phyloP scores from a whole-genome alignment of 176 grass and related monocot species.

The Oryza brachyantha region DNA sequence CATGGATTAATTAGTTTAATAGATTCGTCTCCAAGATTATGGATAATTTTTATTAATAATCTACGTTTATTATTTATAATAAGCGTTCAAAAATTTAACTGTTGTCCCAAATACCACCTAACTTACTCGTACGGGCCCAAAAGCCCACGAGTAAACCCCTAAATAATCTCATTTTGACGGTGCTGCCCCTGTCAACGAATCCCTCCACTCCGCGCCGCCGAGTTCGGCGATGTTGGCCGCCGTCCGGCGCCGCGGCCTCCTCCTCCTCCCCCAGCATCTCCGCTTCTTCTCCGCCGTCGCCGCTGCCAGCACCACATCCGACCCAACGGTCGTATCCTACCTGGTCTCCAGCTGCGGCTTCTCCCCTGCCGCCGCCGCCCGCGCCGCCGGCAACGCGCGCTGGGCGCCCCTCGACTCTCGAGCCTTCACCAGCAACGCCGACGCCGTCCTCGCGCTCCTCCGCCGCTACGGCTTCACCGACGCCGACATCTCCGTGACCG shows the following conservation, averaged over 20 bases:
- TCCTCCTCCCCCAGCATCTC: not conserved
- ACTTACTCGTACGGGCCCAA: too few relatives aligned
- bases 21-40: too few relatives aligned
- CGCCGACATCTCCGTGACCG: conserved; percentile 9
- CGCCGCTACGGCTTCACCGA: conserved; percentile 33
- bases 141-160: not conserved
- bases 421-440: conserved; percentile 2
- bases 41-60: too few relatives aligned
- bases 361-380: not conserved
- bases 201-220: not conserved
- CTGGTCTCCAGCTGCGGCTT: conserved; percentile 20
- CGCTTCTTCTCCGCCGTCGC: not conserved
- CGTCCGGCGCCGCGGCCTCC: not conserved
- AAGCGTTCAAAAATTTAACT: too few relatives aligned
- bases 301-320: not conserved
- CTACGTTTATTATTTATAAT: too few relatives aligned
- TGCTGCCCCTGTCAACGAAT: not conserved
- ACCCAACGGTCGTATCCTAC: not conserved
- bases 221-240: conserved; percentile 10
- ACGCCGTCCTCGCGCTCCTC: conserved; percentile 32
- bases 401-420: not conserved
- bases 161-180: not conserved
- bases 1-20: too few relatives aligned
- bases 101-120: too few relatives aligned
- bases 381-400: not conserved